Conservation (phyloP, 495 filamentous ascomycete genomes). For the Aspergillus wentii region DNA sequence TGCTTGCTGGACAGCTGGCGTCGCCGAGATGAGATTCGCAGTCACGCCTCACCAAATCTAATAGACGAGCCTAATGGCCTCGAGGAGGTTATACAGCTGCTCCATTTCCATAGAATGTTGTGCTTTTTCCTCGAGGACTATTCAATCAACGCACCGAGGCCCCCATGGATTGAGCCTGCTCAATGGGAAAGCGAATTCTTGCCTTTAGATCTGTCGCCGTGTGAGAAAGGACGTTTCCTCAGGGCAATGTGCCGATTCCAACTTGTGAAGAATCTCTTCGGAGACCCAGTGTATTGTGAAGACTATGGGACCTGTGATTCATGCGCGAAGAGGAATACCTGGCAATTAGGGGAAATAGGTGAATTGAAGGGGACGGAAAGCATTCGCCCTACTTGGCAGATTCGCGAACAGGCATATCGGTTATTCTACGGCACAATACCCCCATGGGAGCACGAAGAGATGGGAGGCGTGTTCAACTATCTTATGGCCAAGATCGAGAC, state of each 20-base stretch:
- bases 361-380: background rate
- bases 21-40: slow-evolving; percentile 10
- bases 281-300: background rate
- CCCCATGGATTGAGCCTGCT: slow-evolving; percentile 8
- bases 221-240: slow-evolving; percentile 10
- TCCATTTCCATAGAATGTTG: slow-evolving; percentile 11
- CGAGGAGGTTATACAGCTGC: slow-evolving; percentile 8
- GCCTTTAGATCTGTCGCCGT: slow-evolving; percentile 5
- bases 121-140: slow-evolving; percentile 12
- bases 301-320: background rate
- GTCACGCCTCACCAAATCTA: background rate
- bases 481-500: slow-evolving; percentile 1
- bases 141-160: slow-evolving; percentile 7
- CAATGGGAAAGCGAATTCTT: slow-evolving; percentile 5
- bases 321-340: background rate
- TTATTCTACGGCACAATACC: slow-evolving; percentile 13
- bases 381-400: background rate
- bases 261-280: slow-evolving; percentile 10
- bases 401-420: slow-evolving; percentile 4
- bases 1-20: slow-evolving; percentile 14
- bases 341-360: background rate
- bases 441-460: slow-evolving; percentile 16
- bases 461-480: slow-evolving; percentile 10
- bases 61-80: background rate
- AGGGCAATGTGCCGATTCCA: slow-evolving; percentile 16